A percentile compares a stretch with the other conserved stretches of the same genome.
phyloP scores from a whole-genome alignment of 352 stramenopile genomes.

The Nothophytophthora sp. region DNA sequence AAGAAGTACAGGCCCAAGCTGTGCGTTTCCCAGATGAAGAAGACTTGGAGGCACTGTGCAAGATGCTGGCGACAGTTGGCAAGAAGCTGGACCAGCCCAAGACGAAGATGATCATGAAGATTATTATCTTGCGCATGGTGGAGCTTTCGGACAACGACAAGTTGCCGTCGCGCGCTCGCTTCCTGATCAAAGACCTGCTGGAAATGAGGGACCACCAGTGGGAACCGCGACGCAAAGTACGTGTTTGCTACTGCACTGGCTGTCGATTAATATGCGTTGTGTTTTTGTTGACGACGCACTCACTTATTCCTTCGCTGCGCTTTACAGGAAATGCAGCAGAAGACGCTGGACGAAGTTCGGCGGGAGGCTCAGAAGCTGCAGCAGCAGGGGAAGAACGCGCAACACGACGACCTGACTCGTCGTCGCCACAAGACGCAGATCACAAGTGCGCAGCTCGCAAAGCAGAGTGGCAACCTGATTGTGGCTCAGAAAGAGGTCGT shows the following conservation, averaged over 20 bases:
- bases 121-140: conserved; percentile 84
- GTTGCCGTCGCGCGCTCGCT: conserved; percentile 75
- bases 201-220: conserved; percentile 88
- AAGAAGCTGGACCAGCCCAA: conserved; percentile 89
- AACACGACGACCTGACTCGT: conserved; percentile 78
- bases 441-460: conserved; percentile 77
- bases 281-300: not conserved
- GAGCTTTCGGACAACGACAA: conserved; percentile 76
- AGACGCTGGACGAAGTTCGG: conserved; percentile 85
- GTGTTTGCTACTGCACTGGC: not conserved
- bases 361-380: conserved; percentile 83
- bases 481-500: conserved; percentile 47
- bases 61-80: conserved; percentile 79
- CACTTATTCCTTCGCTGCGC: not conserved
- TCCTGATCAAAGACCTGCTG: conserved; percentile 83
- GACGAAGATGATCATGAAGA: conserved; percentile 80
- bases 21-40: conserved; percentile 82
- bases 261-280: not conserved
- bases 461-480: conserved; percentile 79
- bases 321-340: conserved; percentile 80
- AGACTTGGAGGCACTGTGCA: conserved; percentile 86
- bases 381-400: conserved; percentile 85
- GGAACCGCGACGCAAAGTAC: conserved; percentile 78
- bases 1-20: conserved; percentile 60
- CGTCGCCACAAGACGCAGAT: conserved; percentile 79